phyloP scores from a whole-genome alignment of 2,329 filamentous ascomycete genomes.

The Trichoderma brevicompactum region DNA sequence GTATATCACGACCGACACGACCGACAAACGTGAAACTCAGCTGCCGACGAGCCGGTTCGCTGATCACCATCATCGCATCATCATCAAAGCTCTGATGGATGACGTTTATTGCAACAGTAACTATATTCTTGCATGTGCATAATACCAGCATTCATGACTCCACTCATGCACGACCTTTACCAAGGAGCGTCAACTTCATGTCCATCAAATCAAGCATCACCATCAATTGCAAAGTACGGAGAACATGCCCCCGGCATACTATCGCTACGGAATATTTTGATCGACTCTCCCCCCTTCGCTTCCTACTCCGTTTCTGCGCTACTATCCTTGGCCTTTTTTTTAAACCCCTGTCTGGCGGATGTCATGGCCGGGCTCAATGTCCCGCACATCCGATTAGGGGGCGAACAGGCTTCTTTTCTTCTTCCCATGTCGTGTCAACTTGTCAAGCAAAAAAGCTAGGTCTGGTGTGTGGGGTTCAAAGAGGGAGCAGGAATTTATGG shows the following conservation, averaged over 20 bases:
- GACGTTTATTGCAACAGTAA: neutral
- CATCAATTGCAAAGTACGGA: too few species aligned
- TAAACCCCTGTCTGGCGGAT: neutral
- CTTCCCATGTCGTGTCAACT: neutral
- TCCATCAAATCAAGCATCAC: neutral
- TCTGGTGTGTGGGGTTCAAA: neutral
- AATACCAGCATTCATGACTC: neutral
- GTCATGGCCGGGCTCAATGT: neutral
- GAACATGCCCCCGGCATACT: too few species aligned
- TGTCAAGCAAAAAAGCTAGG: neutral
- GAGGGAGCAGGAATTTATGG: neutral
- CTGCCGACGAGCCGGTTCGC: neutral
- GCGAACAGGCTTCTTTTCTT: neutral
- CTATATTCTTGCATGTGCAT: neutral
- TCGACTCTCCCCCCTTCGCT: conserved; percentile 18
- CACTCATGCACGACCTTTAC: neutral
- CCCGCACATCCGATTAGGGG: conserved; percentile 20
- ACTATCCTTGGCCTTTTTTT: neutral
- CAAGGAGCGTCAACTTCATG: neutral
- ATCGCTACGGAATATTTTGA: conserved; percentile 20
- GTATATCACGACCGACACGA: neutral
- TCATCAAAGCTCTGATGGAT: neutral
- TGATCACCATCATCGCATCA: neutral
- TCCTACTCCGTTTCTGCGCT: conserved; percentile 1
- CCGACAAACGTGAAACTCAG: conserved; percentile 1